Base-by-base conservation (phyloP, 495 filamentous ascomycete species). In the Hypoxylon fragiforme region DNA sequence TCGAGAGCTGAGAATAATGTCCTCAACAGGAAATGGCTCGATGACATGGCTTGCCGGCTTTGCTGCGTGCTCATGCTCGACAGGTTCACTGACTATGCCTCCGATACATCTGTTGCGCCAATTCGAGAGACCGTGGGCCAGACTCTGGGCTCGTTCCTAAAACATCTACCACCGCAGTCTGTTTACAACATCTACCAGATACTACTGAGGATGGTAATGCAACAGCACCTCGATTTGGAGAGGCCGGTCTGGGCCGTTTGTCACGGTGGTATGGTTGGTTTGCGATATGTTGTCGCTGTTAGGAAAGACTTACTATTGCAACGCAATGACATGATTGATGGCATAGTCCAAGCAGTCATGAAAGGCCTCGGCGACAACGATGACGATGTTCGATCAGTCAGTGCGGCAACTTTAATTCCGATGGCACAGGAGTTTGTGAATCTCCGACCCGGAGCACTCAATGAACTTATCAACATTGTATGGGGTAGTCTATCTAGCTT, bases 71-170 rank as follows among this genome's bases (percentile, higher is more conserved):
- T 97, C 54, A 97, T 97, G 86, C 83, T 98, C 1, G 94, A 98
- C 71, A 84, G 91, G 41, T 98, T 98, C 62, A 95, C 91, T 39
- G 94, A 98, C 68, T 97, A 97, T 71, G 91, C 95, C 47, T 96
- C 92, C 5, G 94, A 98, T 68, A 97, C 89, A 47, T 95, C 94
- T 3, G 90, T 98, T 30, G 94, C 94, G 1, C 94, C 94, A 1
- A 96, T 98, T 51, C 80, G 94, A 54, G 94, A 98, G 72, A 96
- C 94, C 0, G 89, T 95, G 18, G 95, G 94, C n/a, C 94, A 98
- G 70, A 91, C 91, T 2, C 76, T 98, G 16, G 95, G 92, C 62
- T 87, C 92, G 8, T 81, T 96, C 30, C 76, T 98, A 36, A 86
- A 86, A 44, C 87, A 96, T 69, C 73, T 96, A 13, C 81, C 89